Conservation (phyloP, 768 basidiomycete genomes). For the Lentinula sp. region DNA sequence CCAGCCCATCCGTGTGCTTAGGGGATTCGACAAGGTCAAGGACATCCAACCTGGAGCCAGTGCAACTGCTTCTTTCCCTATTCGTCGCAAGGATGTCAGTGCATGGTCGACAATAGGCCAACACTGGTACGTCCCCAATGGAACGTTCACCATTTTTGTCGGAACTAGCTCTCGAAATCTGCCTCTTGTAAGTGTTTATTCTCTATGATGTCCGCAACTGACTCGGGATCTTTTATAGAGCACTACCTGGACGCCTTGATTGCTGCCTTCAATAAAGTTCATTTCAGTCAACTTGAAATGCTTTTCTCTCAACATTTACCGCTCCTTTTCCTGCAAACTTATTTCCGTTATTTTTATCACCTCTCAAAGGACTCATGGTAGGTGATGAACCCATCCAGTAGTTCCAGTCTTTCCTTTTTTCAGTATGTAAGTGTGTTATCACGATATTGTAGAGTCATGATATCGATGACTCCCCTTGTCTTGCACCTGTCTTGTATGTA, state of each 20-base stretch:
- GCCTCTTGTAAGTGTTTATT: background rate
- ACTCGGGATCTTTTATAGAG: background rate
- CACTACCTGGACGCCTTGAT: background rate
- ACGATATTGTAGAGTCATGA: no score
- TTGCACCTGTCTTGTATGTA: no score
- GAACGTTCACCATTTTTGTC: constrained; percentile 23
- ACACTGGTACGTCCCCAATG: constrained; percentile 24
- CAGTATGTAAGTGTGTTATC: background rate
- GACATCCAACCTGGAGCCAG: background rate
- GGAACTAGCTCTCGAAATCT: constrained; percentile 20
- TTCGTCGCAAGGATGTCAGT: constrained; percentile 13
- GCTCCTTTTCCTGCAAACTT: background rate
- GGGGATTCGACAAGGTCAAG: constrained; percentile 18
- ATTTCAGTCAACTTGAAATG: background rate
- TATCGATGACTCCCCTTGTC: no score
- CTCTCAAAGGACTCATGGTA: background rate
- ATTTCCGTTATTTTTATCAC: background rate
- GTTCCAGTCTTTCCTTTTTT: no score
- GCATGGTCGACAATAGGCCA: constrained; percentile 27
- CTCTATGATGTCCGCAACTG: background rate
- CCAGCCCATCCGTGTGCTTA: constrained; percentile 17
- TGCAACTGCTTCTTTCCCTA: constrained; percentile 2
- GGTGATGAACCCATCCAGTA: background rate
- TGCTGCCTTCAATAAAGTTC: background rate
- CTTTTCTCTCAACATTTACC: background rate